Base-by-base conservation (phyloP, 768 basidiomycete genomes). In the Termitomyces sp. region DNA sequence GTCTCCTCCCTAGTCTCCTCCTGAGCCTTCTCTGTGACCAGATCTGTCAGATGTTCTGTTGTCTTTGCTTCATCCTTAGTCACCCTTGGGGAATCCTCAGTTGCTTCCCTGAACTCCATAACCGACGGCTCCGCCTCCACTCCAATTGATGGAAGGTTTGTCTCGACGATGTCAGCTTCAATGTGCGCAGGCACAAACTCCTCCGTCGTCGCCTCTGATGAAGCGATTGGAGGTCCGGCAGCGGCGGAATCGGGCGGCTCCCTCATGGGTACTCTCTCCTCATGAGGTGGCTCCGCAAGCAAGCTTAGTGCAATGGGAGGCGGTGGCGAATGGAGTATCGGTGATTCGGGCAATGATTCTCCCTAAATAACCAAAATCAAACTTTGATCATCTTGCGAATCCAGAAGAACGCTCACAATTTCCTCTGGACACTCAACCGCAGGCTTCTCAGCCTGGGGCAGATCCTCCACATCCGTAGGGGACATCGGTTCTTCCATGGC, bases 311-410 rank as follows among this genome's bases (percentile, higher is more conserved):
- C 27, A 53, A 37, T 30, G 52, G 58, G 47, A 12, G 59, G 55
- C 24, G 51, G 12, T 7, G 58, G 62, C 5, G 62, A 63, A 4
- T 61, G 57, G 15, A 63, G 58, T 24, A 46, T 61, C 15, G 62
- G 62, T 41, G 62, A 63, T 27, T 60, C 62, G 13, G 62, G 62
- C 31, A 63, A 39, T 8, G 62, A 58, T n/a, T 54, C 51, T 0
- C 53, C 59, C 62, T 63, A 16, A 1, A 27, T 8, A 4, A 20
- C 31, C 20, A 3, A 11, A 18, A 15, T 58, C 15, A 59, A 16
- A 39, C 47, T 8, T n/a, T 31, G 24, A 18, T 22, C 9, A 5
- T 2, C 9, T 18, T 39, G 9, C 7, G 52, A 30, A 12, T 12
- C 4, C 22, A 34, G 16, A 50, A 53, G 33, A n/a, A 15, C 2